A percentile compares a stretch with the other conserved stretches of the same genome.
Conservation (phyloP, 2,329 filamentous ascomycete species). For the Diaporthe nobilis region DNA sequence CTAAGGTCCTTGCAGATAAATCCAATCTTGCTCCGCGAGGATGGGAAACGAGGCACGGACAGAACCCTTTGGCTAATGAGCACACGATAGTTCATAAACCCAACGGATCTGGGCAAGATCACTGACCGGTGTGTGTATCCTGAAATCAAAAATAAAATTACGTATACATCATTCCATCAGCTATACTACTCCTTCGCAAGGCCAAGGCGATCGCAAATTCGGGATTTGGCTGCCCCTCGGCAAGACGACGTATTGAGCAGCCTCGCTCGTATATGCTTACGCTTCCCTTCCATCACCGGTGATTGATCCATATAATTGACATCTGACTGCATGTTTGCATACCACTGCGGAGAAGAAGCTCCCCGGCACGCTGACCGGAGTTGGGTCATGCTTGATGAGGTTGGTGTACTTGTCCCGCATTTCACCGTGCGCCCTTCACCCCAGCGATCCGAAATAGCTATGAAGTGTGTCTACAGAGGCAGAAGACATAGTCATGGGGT, state of each 20-base stretch:
- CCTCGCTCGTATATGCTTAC: slow-evolving; percentile 7
- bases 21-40: neutral
- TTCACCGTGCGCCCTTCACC: neutral
- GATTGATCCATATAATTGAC: neutral
- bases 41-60: neutral
- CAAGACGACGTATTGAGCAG: neutral
- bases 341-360: neutral
- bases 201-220: neutral
- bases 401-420: neutral
- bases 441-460: neutral
- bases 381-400: neutral
- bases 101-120: neutral
- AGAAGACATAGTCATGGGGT: too few relatives aligned
- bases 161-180: neutral
- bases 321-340: slow-evolving; percentile 2
- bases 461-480: neutral
- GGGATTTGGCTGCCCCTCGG: neutral
- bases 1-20: neutral
- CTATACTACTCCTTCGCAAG: neutral
- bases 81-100: neutral
- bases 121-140: neutral
- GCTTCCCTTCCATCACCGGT: slow-evolving; percentile 6
- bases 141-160: neutral
- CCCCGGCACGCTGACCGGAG: neutral
- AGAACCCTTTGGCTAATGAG: neutral